phyloP scores from a whole-genome alignment of 345 rosid species.

The Pistacia atlantica region DNA sequence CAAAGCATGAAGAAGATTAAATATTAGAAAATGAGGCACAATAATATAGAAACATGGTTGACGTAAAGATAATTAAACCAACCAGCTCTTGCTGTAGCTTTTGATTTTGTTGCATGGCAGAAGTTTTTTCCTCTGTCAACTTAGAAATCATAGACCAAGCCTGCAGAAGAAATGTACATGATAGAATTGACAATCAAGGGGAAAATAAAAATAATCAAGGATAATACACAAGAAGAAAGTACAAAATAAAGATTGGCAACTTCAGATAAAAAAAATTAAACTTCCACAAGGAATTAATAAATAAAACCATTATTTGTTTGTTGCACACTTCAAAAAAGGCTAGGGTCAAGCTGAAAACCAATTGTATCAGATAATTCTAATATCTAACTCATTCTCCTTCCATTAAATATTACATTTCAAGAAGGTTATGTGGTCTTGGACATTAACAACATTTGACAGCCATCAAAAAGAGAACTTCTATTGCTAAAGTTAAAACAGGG shows the following conservation, averaged over 20 bases:
- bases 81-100: conserved; percentile 78
- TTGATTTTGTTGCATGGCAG: conserved; percentile 61
- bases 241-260: background rate
- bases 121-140: conserved; percentile 75
- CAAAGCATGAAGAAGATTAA: too few relatives aligned
- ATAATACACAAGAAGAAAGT: background rate
- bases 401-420: background rate
- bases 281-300: background rate
- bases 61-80: conserved; percentile 13
- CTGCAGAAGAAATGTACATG: conserved; percentile 36
- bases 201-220: background rate
- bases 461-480: background rate
- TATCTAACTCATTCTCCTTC: background rate
- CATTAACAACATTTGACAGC: background rate
- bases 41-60: background rate
- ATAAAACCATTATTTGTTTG: background rate
- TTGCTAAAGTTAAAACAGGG: conserved; percentile 1
- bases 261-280: background rate
- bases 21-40: too few relatives aligned
- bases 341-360: background rate
- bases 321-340: background rate
- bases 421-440: background rate
- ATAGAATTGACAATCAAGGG: conserved; percentile 10
- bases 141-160: conserved; percentile 72
- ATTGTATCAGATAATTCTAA: background rate